Evolutionary conservation across 1,284 basidiomycete genomes (phyloP).

Genomic region (Marasmius oreades): DNA sequence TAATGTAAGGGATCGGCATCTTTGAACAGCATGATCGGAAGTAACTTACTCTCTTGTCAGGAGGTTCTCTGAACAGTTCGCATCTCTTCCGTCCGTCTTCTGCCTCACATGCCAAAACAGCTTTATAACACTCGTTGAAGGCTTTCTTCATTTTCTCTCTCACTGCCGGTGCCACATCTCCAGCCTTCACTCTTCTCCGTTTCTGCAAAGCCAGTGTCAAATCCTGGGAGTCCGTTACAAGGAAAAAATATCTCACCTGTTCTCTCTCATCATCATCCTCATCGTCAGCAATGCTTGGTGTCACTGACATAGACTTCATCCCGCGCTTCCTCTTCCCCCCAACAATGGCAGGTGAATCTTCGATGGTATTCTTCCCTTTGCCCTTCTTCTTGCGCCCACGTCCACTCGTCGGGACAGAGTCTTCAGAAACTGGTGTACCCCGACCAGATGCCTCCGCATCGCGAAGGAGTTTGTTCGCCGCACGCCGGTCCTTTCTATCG

Average conservation of each 20-base stretch:
- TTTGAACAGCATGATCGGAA: conserved; percentile 1
- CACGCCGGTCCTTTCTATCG: conserved; percentile 61
- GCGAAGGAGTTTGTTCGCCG: conserved; percentile 47
- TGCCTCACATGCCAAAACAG: conserved; percentile 76
- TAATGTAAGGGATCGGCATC: conserved; percentile 9
- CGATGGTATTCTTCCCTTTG: conserved; percentile 48
- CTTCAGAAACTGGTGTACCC: conserved; percentile 61
- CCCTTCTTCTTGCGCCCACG: conserved; percentile 48
- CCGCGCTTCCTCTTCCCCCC: conserved; percentile 68
- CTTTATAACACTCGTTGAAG: conserved; percentile 77
- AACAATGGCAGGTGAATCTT: conserved; percentile 36
- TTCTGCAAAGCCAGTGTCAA: conserved; percentile 43
- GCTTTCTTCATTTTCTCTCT: conserved; percentile 83
- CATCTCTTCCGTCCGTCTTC: conserved; percentile 75
- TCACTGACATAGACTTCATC: conserved; percentile 71
- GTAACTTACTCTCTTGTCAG: conserved; percentile 61
- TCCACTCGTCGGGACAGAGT: conserved; percentile 57
- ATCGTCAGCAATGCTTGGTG: conserved; percentile 70
- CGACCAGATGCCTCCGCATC: conserved; percentile 51
- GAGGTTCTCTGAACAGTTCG: conserved; percentile 79
- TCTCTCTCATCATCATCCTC: conserved; percentile 68
- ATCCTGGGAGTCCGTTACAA: background rate
- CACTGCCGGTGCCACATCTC: conserved; percentile 46
- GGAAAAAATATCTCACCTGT: conserved; percentile 39
- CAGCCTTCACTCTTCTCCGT: conserved; percentile 68